Evolutionary conservation across 2,329 filamentous ascomycete species (phyloP), one percentile per base, ranked within the genome.

Genomic region (Coniochaeta sp.): DNA sequence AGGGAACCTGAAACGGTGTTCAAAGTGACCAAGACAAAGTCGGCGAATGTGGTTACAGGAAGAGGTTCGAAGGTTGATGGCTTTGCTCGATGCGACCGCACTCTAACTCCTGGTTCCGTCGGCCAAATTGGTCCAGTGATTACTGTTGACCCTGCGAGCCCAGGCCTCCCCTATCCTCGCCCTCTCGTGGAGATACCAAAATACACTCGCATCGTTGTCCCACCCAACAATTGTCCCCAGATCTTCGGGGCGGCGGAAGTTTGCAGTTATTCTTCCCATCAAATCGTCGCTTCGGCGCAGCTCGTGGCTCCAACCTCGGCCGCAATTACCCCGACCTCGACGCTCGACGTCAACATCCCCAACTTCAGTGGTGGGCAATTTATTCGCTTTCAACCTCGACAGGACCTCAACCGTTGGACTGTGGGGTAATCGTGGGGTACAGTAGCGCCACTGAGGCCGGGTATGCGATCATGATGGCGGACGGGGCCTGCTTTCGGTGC

Each of bases 311-410:
- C 38, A 26, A 42, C 22, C 38, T 42, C 38, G 38, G 38, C 38
- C 38, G 14, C 18, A 42, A 14, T 42, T 42, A 42, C 38, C 38
- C 38, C 38, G 38, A 42, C 12, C 26, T 26, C 5, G n/a, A 26
- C 38, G 38, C 20, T 42, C 38, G 20, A 26, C n/a, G 20, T 42
- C 38, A 22, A 14, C 22, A 3, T 42, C 38, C 26, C 38, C 38
- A 42, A 42, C 38, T 24, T 42, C 38, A 42, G 38, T 42, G 38
- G 38, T 42, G 38, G 38, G 38, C 38, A 42, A 42, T 42, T 42
- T 38, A 24, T 12, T 24, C 38, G 18, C 38, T 14, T 26, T 18
- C 10, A 42, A n/a, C 8, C 38, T 42, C 20, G 20, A 42, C 10
- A 26, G 10, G 38, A 42, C 38, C 12, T 42, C 18, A 42, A 42